Percentiles rank a stretch among this genome's conserved stretches.
phyloP scores from a whole-genome alignment of 495 filamentous ascomycete species.

The Penicillium taxi region DNA sequence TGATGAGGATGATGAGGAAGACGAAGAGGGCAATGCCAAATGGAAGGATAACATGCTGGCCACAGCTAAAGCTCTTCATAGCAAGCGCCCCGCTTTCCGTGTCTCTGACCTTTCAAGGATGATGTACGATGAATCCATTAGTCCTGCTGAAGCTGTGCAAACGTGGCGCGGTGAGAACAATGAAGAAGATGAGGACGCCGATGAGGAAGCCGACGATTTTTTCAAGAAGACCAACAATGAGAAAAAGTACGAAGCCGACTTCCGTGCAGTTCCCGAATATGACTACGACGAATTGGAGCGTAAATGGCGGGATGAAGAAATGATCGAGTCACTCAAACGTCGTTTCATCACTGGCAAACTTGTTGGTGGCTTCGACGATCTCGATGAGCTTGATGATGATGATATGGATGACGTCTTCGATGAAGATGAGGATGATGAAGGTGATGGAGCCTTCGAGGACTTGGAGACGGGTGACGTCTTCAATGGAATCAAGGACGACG shows the following conservation, averaged over 20 bases:
- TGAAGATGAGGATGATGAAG: conserved; percentile 76
- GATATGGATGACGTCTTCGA: conserved; percentile 41
- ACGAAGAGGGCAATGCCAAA: conserved; percentile 56
- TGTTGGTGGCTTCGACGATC: conserved; percentile 36
- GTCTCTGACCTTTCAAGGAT: conserved; percentile 71
- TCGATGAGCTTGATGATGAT: conserved; percentile 39
- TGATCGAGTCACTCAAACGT: conserved; percentile 62
- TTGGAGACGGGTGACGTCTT: conserved; percentile 50
- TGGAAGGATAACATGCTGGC: conserved; percentile 87
- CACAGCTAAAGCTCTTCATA: conserved; percentile 64
- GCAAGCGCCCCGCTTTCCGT: conserved; percentile 58
- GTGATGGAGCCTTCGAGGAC: conserved; percentile 82
- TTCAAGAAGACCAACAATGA: conserved; percentile 66
- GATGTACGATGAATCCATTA: conserved; percentile 79
- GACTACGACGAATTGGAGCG: conserved; percentile 73
- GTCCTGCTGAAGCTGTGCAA: conserved; percentile 63
- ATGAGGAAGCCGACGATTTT: conserved; percentile 71
- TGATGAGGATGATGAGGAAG: conserved; percentile 46
- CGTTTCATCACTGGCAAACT: conserved; percentile 68
- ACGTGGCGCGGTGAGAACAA: conserved; percentile 65
- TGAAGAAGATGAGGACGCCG: conserved; percentile 41
- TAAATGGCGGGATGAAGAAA: conserved; percentile 76
- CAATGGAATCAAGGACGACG: conserved; percentile 25
- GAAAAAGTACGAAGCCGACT: conserved; percentile 58
- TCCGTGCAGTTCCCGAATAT: conserved; percentile 67